Percentiles rank a stretch among this genome's conserved stretches.
Conservation (phyloP, 305 asterid species). For the Fraxinus ornus region DNA sequence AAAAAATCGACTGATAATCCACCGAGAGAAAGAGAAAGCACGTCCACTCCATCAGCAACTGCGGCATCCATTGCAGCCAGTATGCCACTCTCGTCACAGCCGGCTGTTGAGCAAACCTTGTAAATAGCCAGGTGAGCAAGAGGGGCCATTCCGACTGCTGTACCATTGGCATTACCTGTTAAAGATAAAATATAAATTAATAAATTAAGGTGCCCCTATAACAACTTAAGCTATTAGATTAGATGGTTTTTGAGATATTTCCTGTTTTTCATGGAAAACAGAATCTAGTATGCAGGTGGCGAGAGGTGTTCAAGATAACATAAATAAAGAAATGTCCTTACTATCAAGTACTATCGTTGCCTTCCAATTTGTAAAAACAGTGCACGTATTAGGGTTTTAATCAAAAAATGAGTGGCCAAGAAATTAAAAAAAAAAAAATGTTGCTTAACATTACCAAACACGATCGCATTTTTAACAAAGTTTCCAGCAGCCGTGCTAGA, state of each 20-base stretch:
- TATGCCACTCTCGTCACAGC: constrained; percentile 39
- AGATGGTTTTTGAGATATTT: not conserved
- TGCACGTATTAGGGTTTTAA: not conserved
- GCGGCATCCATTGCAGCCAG: constrained; percentile 59
- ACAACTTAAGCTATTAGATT: not conserved
- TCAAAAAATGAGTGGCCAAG: not conserved
- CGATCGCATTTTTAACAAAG: too few relatives aligned
- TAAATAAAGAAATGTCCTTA: not conserved
- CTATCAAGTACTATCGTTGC: not conserved
- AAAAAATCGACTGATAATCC: constrained; percentile 34
- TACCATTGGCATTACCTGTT: constrained; percentile 40
- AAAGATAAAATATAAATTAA: not conserved
- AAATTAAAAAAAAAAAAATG: constrained; percentile 2
- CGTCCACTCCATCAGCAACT: constrained; percentile 51
- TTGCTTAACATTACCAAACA: too few relatives aligned
- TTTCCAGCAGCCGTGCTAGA: too few relatives aligned
- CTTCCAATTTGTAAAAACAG: not conserved
- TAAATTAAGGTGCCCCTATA: not conserved
- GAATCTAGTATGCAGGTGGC: not conserved
- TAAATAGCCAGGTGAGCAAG: constrained; percentile 54
- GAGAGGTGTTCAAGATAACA: not conserved
- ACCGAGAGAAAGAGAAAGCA: constrained; percentile 51
- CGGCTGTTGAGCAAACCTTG: constrained; percentile 31
- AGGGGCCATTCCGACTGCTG: constrained; percentile 58
- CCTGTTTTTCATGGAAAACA: not conserved